Evolutionary conservation across 2,329 filamentous ascomycete species (phyloP).

Genomic region (Talaromyces funiculosus): DNA sequence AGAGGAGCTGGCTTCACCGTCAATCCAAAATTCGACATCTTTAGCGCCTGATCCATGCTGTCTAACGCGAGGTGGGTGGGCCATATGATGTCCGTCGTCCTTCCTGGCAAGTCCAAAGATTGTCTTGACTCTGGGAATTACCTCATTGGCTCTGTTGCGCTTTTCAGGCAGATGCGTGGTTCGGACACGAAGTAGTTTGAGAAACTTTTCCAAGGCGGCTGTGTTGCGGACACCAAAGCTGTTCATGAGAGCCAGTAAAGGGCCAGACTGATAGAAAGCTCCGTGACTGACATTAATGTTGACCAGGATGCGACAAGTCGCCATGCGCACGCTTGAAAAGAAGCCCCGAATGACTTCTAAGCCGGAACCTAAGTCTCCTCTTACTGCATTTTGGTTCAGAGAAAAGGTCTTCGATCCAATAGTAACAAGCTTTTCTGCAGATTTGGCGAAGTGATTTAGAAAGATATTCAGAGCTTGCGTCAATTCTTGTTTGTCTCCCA

Average conservation of each 20-base stretch:
- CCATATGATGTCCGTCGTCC: constrained; percentile 30
- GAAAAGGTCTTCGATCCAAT: constrained; percentile 50
- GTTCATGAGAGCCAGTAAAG: constrained; percentile 35
- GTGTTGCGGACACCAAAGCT: constrained; percentile 11
- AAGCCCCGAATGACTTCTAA: constrained; percentile 56
- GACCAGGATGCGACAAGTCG: constrained; percentile 52
- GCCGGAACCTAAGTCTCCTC: constrained; percentile 52
- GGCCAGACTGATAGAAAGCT: constrained; percentile 51
- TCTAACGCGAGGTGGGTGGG: constrained; percentile 33
- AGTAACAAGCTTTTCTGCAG: constrained; percentile 29
- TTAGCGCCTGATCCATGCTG: constrained; percentile 44
- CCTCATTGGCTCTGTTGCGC: constrained; percentile 15
- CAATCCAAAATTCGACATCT: constrained; percentile 53
- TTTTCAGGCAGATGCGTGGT: constrained; percentile 34
- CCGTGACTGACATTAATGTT: constrained; percentile 59
- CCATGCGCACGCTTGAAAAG: constrained; percentile 56
- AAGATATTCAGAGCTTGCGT: constrained; percentile 57
- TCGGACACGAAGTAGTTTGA: constrained; percentile 35
- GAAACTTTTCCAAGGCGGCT: constrained; percentile 11
- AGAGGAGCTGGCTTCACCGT: constrained; percentile 47
- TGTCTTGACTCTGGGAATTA: constrained; percentile 34
- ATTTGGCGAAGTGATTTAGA: constrained; percentile 45
- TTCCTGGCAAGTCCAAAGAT: constrained; percentile 42
- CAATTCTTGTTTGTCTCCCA: constrained; percentile 45
- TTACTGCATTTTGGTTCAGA: constrained; percentile 38